phyloP scores from a whole-genome alignment of 108 stramenopile genomes.

The Nitzschia sp. region DNA sequence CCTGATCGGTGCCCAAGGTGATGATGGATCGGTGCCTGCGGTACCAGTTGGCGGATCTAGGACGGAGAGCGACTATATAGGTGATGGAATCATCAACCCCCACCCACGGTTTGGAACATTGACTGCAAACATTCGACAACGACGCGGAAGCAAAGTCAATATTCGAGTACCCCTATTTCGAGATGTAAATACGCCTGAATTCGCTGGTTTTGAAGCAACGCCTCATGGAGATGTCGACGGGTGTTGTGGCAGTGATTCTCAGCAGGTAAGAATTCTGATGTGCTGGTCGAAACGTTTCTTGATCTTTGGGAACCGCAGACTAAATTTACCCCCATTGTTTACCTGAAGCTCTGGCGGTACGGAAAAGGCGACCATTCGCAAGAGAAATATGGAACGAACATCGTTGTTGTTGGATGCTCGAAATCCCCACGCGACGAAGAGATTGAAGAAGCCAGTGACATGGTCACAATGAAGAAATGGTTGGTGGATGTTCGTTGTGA shows the following conservation, averaged over 20 bases:
- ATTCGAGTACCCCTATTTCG: slow-evolving; percentile 94
- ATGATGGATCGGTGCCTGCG: slow-evolving; percentile 80
- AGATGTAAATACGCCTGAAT: slow-evolving; percentile 93
- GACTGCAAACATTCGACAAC: slow-evolving; percentile 92
- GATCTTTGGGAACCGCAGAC: neutral
- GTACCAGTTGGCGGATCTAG: slow-evolving; percentile 79
- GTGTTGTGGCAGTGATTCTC: slow-evolving; percentile 71
- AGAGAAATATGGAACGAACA: slow-evolving; percentile 78
- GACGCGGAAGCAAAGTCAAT: slow-evolving; percentile 92
- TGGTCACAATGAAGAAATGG: slow-evolving; percentile 82
- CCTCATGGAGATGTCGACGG: slow-evolving; percentile 53
- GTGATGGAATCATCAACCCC: slow-evolving; percentile 96
- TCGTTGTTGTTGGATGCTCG: slow-evolving; percentile 83
- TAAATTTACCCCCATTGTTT: slow-evolving; percentile 1
- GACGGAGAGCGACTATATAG: slow-evolving; percentile 90
- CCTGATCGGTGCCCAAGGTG: slow-evolving; percentile 79
- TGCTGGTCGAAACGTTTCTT: neutral
- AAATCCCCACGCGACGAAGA: slow-evolving; percentile 52
- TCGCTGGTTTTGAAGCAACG: slow-evolving; percentile 35
- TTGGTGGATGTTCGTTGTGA: slow-evolving; percentile 85
- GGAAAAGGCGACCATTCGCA: slow-evolving; percentile 75
- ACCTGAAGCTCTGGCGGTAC: slow-evolving; percentile 72
- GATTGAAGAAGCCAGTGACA: slow-evolving; percentile 55
- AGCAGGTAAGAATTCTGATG: slow-evolving; percentile 56
- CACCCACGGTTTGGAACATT: slow-evolving; percentile 98